Evolutionary conservation across 2,329 filamentous ascomycete genomes (phyloP), one percentile per base, ranked within the genome.

Genomic region (Hypocreales sp.): DNA sequence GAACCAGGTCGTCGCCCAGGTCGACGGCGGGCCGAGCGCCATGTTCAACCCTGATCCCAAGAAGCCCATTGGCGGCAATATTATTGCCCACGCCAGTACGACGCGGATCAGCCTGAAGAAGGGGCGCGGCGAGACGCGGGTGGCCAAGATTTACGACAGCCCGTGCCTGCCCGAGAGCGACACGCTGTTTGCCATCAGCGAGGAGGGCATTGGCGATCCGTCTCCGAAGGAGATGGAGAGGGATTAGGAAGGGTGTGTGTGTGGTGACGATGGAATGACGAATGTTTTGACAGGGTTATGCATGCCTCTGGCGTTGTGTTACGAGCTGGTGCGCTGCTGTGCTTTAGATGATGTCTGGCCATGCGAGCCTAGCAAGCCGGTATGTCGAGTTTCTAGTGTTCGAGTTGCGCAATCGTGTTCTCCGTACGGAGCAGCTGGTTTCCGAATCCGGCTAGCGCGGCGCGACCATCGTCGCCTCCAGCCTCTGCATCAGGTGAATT

Each of bases 11-110:
- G 92, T 98, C 22, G 90, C 90, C 8, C 92, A 98, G 53, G 90
- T 98, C 7, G 90, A 98, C 47, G 90, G 90, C 36, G 90, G 90
- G 4, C 86, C 87, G 17, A 87, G 79, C 46, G 76, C 87, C 35
- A 98, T 98, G 90, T 98, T 93, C 63, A 98, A 98, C 41, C 90
- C 92, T 0, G 92, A 98, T 46, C 90, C 90, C 7, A 98, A 98
- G 68, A 98, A 98, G 55, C 90, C 90, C 0, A 94, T 98, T 48
- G 90, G 90, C 40, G 90, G 90, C 37, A 95, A 98, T 53, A 98
- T 98, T 40, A 95, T 98, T 48, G 90, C 92, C 3, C 90, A 98
- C 51, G 86, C 90, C 28, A 93, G 83, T 46, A 98, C 90, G 2
- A 98, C 90, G 3, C 69, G 90, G 45, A 67, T 98, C 42, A 94